phyloP scores from a whole-genome alignment of 169 alveolate genomes.

The Cryptosporidium ubiquitum region DNA sequence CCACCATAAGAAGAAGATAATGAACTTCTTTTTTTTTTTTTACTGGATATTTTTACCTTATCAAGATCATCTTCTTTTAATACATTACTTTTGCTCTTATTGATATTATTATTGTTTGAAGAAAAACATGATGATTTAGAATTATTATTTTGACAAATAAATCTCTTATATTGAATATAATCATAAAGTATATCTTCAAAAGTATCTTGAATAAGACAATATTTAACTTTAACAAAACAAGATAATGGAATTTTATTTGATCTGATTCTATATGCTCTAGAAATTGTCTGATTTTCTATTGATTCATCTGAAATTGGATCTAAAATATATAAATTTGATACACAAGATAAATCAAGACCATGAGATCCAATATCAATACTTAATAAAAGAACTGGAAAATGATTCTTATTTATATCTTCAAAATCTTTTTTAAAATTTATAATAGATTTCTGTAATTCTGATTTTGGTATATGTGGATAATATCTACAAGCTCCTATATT shows the following conservation, averaged over 20 bases:
- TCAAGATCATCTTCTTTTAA: background rate
- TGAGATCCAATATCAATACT: conserved; percentile 64
- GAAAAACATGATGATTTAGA: background rate
- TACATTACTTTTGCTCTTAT: background rate
- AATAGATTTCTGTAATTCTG: conserved; percentile 19
- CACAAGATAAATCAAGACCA: conserved; percentile 63
- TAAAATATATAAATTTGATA: conserved; percentile 18
- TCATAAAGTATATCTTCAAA: conserved; percentile 53
- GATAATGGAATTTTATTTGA: background rate
- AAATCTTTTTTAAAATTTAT: conserved; percentile 11
- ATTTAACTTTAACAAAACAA: conserved; percentile 35
- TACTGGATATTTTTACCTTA: conserved; percentile 7
- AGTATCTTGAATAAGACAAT: conserved; percentile 56
- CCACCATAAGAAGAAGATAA: conserved; percentile 47
- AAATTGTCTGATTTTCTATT: conserved; percentile 51
- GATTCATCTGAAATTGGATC: conserved; percentile 67
- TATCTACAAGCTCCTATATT: conserved; percentile 41
- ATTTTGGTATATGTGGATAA: conserved; percentile 61
- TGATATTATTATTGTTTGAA: background rate
- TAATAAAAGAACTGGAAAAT: conserved; percentile 12
- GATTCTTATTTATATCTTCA: background rate
- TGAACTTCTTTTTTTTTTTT: conserved; percentile 10
- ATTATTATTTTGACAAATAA: background rate
- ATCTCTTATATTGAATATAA: conserved; percentile 34
- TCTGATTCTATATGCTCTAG: conserved; percentile 68